A percentile compares a stretch with the other conserved stretches of the same genome.
Conservation (phyloP, 169 alveolate species). For the Plasmodium ovale region DNA sequence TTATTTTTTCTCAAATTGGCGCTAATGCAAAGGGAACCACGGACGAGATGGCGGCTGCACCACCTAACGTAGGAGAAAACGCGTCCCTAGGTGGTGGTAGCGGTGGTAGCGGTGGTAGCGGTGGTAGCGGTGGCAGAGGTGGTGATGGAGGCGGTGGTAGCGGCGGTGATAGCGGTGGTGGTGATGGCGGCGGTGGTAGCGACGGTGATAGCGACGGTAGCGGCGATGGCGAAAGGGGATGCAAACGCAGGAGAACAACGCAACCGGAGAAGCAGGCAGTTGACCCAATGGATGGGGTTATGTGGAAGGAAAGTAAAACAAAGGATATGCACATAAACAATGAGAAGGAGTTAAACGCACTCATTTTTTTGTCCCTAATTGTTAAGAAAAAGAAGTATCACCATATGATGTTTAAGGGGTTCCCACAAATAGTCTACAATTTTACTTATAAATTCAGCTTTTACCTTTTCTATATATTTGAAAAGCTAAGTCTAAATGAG, state of each 20-base stretch:
- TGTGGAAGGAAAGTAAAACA: background rate
- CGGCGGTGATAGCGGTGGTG: background rate
- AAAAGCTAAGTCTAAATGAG: background rate
- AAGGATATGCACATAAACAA: background rate
- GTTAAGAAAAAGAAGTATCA: conserved; percentile 68
- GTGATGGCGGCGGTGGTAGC: background rate
- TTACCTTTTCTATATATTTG: conserved; percentile 23
- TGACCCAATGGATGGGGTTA: background rate
- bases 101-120: background rate
- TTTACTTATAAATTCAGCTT: conserved; percentile 35
- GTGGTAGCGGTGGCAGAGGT: background rate
- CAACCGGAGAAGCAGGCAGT: background rate
- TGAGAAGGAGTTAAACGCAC: conserved; percentile 28
- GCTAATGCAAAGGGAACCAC: background rate
- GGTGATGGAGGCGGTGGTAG: background rate
- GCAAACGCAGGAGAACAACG: background rate
- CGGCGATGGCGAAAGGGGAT: background rate
- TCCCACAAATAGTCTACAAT: conserved; percentile 16
- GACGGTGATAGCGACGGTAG: background rate
- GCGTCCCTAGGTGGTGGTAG: background rate
- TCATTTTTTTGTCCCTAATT: conserved; percentile 38
- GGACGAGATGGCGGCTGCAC: too few relatives aligned
- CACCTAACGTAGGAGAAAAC: too few relatives aligned
- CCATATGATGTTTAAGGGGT: conserved; percentile 16
- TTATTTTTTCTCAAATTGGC: background rate